Evolutionary conservation across 164 flowering plant species (phyloP).

Genomic region (Vitis labrusca): DNA sequence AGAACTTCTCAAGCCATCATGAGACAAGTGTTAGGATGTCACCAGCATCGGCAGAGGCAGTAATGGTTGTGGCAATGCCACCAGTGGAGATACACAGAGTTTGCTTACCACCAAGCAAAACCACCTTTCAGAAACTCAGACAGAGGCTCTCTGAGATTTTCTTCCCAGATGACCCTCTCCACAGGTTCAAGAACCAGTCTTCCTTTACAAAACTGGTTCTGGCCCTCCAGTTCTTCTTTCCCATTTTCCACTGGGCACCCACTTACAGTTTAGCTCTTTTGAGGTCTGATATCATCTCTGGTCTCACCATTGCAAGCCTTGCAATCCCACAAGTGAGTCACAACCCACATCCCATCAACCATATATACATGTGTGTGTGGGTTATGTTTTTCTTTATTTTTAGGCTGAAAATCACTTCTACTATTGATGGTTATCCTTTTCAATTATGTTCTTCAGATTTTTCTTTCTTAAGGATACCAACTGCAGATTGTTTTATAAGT

Average conservation of each 20-base stretch:
- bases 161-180: constrained; percentile 89
- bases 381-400: background rate
- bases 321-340: constrained; percentile 69
- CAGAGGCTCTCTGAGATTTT: constrained; percentile 68
- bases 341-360: too few species aligned
- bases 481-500: background rate
- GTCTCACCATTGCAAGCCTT: constrained; percentile 83
- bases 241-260: constrained; percentile 68
- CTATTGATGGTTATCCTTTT: background rate
- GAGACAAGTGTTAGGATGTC: constrained; percentile 23
- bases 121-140: constrained; percentile 52
- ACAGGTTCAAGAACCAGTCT: constrained; percentile 66
- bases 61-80: constrained; percentile 3
- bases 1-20: constrained; percentile 31
- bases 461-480: background rate
- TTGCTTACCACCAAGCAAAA: constrained; percentile 58
- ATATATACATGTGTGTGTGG: background rate
- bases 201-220: constrained; percentile 40
- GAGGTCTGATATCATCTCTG: constrained; percentile 65
- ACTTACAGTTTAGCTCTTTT: constrained; percentile 40
- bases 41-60: background rate
- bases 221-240: constrained; percentile 74
- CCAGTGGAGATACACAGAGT: constrained; percentile 53
- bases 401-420: background rate
- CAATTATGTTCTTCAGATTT: background rate